Evolutionary conservation across 2,329 filamentous ascomycete species (phyloP), one percentile per base, ranked within the genome.

Genomic region (Knufia petricola): DNA sequence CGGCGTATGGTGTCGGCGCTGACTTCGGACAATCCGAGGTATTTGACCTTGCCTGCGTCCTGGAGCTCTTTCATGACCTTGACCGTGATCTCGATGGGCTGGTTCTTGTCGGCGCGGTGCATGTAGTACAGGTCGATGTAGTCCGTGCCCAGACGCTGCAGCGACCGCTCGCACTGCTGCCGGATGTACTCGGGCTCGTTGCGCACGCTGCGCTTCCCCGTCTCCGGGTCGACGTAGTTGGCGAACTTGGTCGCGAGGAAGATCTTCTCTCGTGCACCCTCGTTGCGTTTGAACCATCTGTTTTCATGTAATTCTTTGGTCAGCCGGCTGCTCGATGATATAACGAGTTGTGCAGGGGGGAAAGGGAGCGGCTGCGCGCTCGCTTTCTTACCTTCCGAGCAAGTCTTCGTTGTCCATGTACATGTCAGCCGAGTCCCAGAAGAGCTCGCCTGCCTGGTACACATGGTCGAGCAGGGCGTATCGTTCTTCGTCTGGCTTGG

Each of bases 1-100:
- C 73, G 65, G 15, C 69, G 66, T 30, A 78, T 66, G 0, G 70
- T 73, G 3, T 64, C 60, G 26, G 71, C 67, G 23, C 66, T 69
- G 50, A 68, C 66, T 54, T 72, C 71, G 7, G 65, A 71, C 10
- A 77, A 59, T 6, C 73, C 73, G 23, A 77, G 61, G 56, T 74
- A 66, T 49, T 67, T 66, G 58, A 77, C 70, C 52, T 78, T 78
- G 26, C 74, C 74, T 30, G 66, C 55, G 59, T 63, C 59, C 49
- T 68, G 61, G 4, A 73, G 58, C 51, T 72, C 66, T 43, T 63
- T 66, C 60, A 74, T 60, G 17, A 60, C 67, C 19, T 60, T 50
- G 53, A 71, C 63, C 1, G 68, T 64, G 51, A 58, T 58, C 52
- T 64, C 63, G 39, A 64, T 56, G 1, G 61, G 60, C 23, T 61